phyloP scores from a whole-genome alignment of 176 grass and related monocot genomes.

The Zoysia pacifica region DNA sequence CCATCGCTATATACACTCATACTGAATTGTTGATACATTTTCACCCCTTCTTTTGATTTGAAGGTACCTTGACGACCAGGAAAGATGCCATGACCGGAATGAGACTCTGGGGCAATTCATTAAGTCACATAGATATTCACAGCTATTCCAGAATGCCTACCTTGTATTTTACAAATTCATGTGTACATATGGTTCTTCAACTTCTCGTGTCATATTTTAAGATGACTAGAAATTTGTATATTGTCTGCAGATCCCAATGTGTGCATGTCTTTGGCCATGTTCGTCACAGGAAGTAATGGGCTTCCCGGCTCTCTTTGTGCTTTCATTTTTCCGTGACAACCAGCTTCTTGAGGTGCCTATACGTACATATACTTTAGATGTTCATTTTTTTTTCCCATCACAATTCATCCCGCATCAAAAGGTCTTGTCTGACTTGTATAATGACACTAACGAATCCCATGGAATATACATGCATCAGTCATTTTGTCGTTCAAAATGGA shows the following conservation, averaged over 20 bases:
- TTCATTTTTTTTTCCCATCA: background rate
- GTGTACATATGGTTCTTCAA: background rate
- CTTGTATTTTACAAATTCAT: constrained; percentile 34
- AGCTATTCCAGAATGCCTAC: constrained; percentile 73
- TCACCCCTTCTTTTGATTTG: background rate
- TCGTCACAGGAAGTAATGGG: constrained; percentile 66
- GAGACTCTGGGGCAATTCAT: constrained; percentile 85
- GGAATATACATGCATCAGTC: constrained; percentile 40
- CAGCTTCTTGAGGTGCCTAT: constrained; percentile 65
- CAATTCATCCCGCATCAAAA: constrained; percentile 40
- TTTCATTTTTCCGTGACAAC: constrained; percentile 83
- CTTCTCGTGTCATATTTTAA: background rate
- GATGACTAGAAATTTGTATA: background rate
- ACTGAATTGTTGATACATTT: background rate
- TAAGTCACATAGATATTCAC: constrained; percentile 65
- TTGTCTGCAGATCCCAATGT: constrained; percentile 64
- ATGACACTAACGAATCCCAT: background rate
- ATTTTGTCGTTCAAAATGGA: constrained; percentile 77
- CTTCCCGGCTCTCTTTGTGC: constrained; percentile 85
- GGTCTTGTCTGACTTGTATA: background rate
- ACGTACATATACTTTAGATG: background rate
- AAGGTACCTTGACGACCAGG: constrained; percentile 73
- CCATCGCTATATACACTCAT: background rate
- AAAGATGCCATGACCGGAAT: constrained; percentile 58
- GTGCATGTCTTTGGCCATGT: constrained; percentile 78